These are phyloP conservation scores for Globisporangium heterothallicum DNA, from an alignment of 352 stramenopile genomes.

Conservation along the genomic window DNA sequence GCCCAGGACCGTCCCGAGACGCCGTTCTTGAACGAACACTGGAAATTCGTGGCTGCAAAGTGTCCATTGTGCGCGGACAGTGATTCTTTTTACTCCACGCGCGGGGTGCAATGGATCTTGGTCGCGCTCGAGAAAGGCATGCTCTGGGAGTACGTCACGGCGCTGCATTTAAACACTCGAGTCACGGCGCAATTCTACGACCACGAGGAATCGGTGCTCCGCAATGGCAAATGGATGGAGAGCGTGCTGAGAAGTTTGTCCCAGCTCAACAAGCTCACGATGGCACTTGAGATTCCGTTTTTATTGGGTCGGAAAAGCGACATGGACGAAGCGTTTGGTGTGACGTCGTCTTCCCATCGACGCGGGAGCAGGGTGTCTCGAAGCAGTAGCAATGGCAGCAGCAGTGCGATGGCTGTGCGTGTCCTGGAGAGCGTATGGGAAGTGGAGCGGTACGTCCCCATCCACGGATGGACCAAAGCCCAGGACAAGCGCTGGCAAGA, in stretches of 20 bases:
- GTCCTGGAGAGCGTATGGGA: conserved; percentile 72
- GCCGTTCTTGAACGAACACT: conserved; percentile 46
- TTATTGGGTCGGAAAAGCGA: conserved; percentile 39
- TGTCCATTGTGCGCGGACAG: conserved; percentile 46
- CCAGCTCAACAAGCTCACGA: conserved; percentile 40
- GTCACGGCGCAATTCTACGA: conserved; percentile 58
- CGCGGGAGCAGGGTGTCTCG: not conserved
- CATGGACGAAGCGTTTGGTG: conserved; percentile 36
- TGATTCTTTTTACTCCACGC: conserved; percentile 62
- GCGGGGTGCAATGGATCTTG: conserved; percentile 71
- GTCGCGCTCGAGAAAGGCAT: conserved; percentile 51
- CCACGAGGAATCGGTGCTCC: conserved; percentile 37
- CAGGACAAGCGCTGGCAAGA: conserved; percentile 51
- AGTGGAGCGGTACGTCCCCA: conserved; percentile 65
- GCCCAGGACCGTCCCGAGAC: conserved; percentile 44
- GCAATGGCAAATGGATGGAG: conserved; percentile 32
- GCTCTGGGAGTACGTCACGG: conserved; percentile 49
- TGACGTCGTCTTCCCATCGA: conserved; percentile 12
- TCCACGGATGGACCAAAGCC: conserved; percentile 63
- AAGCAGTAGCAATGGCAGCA: conserved; percentile 7
- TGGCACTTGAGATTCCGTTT: conserved; percentile 47
- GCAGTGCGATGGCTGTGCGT: conserved; percentile 21
- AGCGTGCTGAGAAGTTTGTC: conserved; percentile 45
- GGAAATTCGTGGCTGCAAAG: conserved; percentile 47
- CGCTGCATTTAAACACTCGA: conserved; percentile 34